Base-by-base conservation (phyloP, 176 grass and related monocot genomes). In the Pontederia paniculata region DNA sequence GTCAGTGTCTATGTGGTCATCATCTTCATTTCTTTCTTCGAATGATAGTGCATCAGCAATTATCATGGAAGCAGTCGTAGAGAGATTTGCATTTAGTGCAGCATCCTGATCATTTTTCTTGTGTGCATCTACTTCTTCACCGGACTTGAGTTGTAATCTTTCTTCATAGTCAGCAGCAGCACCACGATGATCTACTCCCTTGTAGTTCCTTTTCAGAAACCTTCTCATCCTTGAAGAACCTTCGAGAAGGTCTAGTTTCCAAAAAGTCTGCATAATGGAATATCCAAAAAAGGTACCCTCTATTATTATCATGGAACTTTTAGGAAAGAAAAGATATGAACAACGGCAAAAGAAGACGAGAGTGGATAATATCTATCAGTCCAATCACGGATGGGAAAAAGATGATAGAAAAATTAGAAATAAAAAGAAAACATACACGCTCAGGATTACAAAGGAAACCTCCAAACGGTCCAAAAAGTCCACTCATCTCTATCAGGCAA, bases 201-300 rank as follows among this genome's bases (percentile, higher is more conserved):
- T 88, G 53, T 90, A 87, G 65, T 90, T 88, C 48, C 86, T 90
- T 80, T 97, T 97, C 74, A 90, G 57, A 88, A 84, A 97, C 76
- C 83, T 83, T 88, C 93, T 97, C 86, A 97, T 97, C 63, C 93
- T 80, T 52, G 86, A 97, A 68, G 86, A 90, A 81, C 93, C 72
- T 81, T 97, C 93, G 52, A 81, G 87, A 64, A 86, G 78, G 68
- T 97, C 86, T 77, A 97, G 77, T 74, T 97, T 97, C 93, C 80
- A 97, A 62, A 88, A 88, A 69, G 81, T 44, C 93, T 97, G 77
- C 13, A 69, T 17, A 54, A 52, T 11, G 41, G 66, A 58, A 60
- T 37, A 61, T 23, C 10, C 37, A 51, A 8, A 17, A 44, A 45
- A 10, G 7, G 15, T 18, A 5, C 5, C 1, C 5, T 31, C 5